Percentiles rank a stretch among this genome's conserved stretches.
Conservation (phyloP, 2,329 filamentous ascomycete genomes). For the Xylariaceae sp. region DNA sequence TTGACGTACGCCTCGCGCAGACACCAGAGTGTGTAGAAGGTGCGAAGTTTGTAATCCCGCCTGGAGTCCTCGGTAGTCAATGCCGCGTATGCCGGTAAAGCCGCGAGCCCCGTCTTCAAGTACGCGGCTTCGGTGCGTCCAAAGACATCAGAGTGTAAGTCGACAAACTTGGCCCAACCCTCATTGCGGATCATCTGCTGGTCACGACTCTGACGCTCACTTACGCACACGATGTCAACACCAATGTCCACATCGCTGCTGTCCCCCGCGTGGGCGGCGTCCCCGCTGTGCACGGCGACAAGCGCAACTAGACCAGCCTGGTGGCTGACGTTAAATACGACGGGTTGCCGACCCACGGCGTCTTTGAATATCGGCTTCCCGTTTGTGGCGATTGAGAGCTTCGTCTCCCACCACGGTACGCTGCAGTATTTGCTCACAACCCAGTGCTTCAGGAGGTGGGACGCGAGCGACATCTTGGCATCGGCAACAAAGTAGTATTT, state of each 20-base stretch:
- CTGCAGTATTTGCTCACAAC: slow-evolving; percentile 54
- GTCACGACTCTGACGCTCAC: slow-evolving; percentile 61
- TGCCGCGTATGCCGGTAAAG: slow-evolving; percentile 22
- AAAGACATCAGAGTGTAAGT: slow-evolving; percentile 68
- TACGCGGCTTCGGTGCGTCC: slow-evolving; percentile 54
- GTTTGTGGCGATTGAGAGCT: slow-evolving; percentile 49
- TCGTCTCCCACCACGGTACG: slow-evolving; percentile 56
- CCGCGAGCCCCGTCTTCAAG: slow-evolving; percentile 46
- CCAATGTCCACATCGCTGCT: slow-evolving; percentile 47
- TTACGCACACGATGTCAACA: slow-evolving; percentile 69
- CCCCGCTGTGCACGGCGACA: slow-evolving; percentile 45
- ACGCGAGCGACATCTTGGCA: slow-evolving; percentile 68
- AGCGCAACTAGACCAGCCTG: slow-evolving; percentile 70
- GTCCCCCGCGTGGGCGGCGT: slow-evolving; percentile 10
- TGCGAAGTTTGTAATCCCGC: slow-evolving; percentile 58
- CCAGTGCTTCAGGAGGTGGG: slow-evolving; percentile 67
- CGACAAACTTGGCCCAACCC: slow-evolving; percentile 63
- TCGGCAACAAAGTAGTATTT: slow-evolving; percentile 63
- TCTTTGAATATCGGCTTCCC: slow-evolving; percentile 50
- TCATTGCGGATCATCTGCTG: slow-evolving; percentile 45
- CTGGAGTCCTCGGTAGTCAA: slow-evolving; percentile 33
- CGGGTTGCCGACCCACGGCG: slow-evolving; percentile 41
- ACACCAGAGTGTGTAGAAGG: slow-evolving; percentile 75
- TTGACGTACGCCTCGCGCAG: slow-evolving; percentile 78
- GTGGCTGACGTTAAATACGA: slow-evolving; percentile 72